Evolutionary conservation across 2,329 filamentous ascomycete genomes (phyloP), one percentile per base, ranked within the genome.

Genomic region (Aspergillus caelatus): DNA sequence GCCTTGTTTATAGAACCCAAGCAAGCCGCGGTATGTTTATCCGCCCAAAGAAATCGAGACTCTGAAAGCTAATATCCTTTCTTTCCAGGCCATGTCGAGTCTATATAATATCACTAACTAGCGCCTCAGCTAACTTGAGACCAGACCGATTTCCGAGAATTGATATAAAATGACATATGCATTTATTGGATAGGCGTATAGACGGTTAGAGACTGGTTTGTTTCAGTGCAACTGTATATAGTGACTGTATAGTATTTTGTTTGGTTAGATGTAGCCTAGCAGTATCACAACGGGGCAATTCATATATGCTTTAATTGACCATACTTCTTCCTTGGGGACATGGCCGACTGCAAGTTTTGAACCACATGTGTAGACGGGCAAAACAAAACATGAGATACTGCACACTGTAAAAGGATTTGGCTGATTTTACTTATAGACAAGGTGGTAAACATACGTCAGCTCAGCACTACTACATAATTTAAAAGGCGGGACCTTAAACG

Each of bases 1-100:
- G 93, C 90, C 3, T 79, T 99, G 69, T 98, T 96, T 76, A 86
- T 98, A 72, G 93, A 95, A 79, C 94, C 94, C 34, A 94, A 88
- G 78, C 87, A 92, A 75, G 93, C 93, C 64, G 86, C 88, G 76
- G 90, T 92, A 81, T 78, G 88, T 85, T 62, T 30, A 41, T 41
- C 53, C 21, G 12, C 34, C n/a, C 39, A 21, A 30, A 43, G 48
- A 9, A 48, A n/a, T 19, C 12, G 4, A 11, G 21, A 39, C 28
- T 3, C 14, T n/a, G 28, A 41, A 26, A 23, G 39, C 34, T 32
- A 21, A 58, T 11, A 58, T 39, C 57, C 26, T 28, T 9, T 9
- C n/a, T 36, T 26, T 56, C 6, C 60, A 73, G 71, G 60, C 65
- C 3, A 64, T 72, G 62, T 62, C 69, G 32, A 70, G 67, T 56